Percentiles rank a stretch among this genome's conserved stretches.
phyloP scores from a whole-genome alignment of 257 asterid genomes.

The Solanum pimpinellifolium region DNA sequence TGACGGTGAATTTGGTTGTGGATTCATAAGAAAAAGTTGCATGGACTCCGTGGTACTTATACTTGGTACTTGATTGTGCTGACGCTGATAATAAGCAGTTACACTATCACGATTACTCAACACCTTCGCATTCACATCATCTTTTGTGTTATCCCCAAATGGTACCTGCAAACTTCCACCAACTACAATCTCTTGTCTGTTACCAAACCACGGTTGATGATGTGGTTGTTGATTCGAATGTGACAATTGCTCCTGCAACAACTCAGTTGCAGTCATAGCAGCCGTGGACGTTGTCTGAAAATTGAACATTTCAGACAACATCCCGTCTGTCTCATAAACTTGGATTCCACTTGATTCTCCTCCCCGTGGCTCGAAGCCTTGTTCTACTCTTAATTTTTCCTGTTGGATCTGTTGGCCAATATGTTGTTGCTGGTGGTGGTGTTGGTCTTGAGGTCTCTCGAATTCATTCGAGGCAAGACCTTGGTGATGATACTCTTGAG shows the following conservation, averaged over 20 bases:
- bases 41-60: constrained; percentile 72
- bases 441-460: constrained; percentile 55
- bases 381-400: constrained; percentile 54
- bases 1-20: constrained; percentile 43
- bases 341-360: constrained; percentile 43
- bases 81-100: not conserved
- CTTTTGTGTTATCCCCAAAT: constrained; percentile 22
- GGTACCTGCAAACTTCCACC: not conserved
- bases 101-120: not conserved
- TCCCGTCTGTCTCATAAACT: constrained; percentile 57
- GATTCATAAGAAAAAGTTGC: constrained; percentile 87
- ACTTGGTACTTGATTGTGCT: constrained; percentile 25
- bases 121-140: not conserved
- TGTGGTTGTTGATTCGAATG: not conserved
- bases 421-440: constrained; percentile 22
- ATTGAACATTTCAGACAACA: constrained; percentile 83
- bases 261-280: constrained; percentile 26
- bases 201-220: constrained; percentile 34
- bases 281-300: constrained; percentile 24
- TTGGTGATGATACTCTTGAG: constrained; percentile 77
- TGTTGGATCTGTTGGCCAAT: constrained; percentile 81
- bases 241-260: constrained; percentile 44
- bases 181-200: constrained; percentile 31
- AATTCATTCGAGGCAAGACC: constrained; percentile 66
- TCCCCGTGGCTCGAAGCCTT: constrained; percentile 47